Base-by-base conservation (phyloP, 306 rosid genomes). In the Vigna radiata region DNA sequence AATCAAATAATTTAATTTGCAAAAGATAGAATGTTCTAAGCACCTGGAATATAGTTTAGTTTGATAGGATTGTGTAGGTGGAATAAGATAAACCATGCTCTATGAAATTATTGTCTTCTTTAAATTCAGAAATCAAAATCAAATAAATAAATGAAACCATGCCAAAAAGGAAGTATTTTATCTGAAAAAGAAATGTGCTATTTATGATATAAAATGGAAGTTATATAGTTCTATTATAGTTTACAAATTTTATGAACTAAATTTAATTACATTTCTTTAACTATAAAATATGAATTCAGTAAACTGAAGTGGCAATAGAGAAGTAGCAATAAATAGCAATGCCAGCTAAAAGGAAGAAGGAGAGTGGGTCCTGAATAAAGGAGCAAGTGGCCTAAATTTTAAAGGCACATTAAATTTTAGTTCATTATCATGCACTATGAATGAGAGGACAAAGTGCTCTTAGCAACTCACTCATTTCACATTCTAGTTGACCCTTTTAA, bases 371-470 rank as follows among this genome's bases (percentile, higher is more conserved):
- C 65, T 55, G 10, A 37, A 55, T 72, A 23, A 55, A 37, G 37
- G 36, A 41, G 10, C 77, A 72, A 72, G 67, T 72, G 77, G 67
- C 0, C 67, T 71, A 7, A 55, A 72, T 13, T 37, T 72, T 54
- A 37, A 54, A 72, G 36, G 3, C 7, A 56, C 66, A 72, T 47
- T 68, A 25, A 68, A 23, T 47, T 46, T 23, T 4, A 23, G 14
- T 8, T 23, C 59, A 23, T 14, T 23, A 3, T 67, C 55, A 44
- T 1, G 10, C 55, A 66, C 39, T 17, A 10, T 21, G 48, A 43
- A 0, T 36, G 2, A 8, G 8, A 36, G 7, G 8, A 36, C 41
- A 36, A 36, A 36, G 41, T 36, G 7, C 8, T 36, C 41, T 6
- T 6, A 6, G 9, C 41, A 36, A 36, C 9, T 6, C 2, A 36